A percentile compares a stretch with the other conserved stretches of the same genome.
These are phyloP conservation scores for Actinomortierella wolfii DNA, from an alignment of 371 early-diverging fungal genomes.

Conservation along the genomic window DNA sequence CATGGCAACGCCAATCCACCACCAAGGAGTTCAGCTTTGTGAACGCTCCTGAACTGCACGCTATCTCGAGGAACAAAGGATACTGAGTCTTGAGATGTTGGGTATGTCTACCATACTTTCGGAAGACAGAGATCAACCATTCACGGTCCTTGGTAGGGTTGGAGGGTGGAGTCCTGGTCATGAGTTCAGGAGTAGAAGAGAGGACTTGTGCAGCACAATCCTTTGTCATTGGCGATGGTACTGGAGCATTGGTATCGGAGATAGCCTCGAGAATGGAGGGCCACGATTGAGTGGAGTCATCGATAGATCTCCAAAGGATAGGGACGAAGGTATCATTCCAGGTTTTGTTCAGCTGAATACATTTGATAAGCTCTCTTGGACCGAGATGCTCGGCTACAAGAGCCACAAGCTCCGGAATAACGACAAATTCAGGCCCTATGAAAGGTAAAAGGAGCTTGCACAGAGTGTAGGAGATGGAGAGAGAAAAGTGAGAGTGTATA, in stretches of 20 bases:
- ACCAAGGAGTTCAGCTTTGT: not conserved
- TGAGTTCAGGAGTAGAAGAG: too few species aligned
- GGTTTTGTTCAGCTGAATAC: not conserved
- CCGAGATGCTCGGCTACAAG: not conserved
- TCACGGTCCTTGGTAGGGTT: slow-evolving; percentile 3
- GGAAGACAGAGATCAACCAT: not conserved
- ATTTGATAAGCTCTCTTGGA: not conserved
- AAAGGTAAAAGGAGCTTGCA: too few species aligned
- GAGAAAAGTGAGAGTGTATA: too few species aligned
- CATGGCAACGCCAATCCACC: not conserved
- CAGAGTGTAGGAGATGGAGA: too few species aligned
- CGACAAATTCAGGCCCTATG: too few species aligned
- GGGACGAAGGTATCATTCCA: not conserved
- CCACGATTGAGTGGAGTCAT: not conserved
- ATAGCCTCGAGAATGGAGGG: too few species aligned
- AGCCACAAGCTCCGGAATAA: not conserved
- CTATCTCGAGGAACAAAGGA: not conserved
- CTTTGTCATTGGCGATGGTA: too few species aligned
- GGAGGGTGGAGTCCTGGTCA: not conserved
- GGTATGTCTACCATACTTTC: not conserved
- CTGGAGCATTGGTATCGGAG: too few species aligned
- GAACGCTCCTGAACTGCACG: not conserved
- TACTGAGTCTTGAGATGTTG: slow-evolving; percentile 3
- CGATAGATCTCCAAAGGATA: slow-evolving; percentile 1
- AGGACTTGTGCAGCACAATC: too few species aligned